Evolutionary conservation across 1,139 yeast species (phyloP), one percentile per base, ranked within the genome.

Genomic region (Taiozyma onychis): DNA sequence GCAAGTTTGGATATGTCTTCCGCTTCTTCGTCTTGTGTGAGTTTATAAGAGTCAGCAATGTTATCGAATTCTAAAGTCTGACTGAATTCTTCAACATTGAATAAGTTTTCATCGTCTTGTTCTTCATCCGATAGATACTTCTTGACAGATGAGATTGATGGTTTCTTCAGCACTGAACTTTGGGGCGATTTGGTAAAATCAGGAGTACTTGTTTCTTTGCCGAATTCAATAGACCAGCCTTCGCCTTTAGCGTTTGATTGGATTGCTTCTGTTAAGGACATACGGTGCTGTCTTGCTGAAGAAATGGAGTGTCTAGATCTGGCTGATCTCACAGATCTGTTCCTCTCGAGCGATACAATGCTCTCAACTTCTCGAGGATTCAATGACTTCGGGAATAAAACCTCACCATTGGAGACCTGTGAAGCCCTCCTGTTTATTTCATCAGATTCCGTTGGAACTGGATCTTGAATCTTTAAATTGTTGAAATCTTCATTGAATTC

Each of bases 321-420:
- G 7, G 10, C 24, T 1, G 85, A 80, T 55, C 69, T 72, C 67
- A 80, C 70, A 3, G 90, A 83, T 55, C 88, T 71, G 18, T 85
- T 78, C 55, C 91, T 74, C 64, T 86, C 95, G 45, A 86, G 63
- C 6, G 88, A 79, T 1, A 84, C 84, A 53, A 86, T 86, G 46
- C 87, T 81, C 57, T 84, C 88, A 16, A 86, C 88, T 63, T 86
- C 95, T 50, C 77, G 81, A 0, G 78, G 73, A 54, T 76, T 83
- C 44, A 86, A 70, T 3, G 81, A 77, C 61, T 83, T 85, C 0
- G 95, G 95, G 64, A 86, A 86, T 42, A 85, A 67, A 0, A 83
- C 79, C 52, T 85, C 91, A 13, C 93, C 91, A 57, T 44, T 75
- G 5, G 65, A 63, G 18, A 61, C 56, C 48, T 57, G 61, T 9